phyloP scores from a whole-genome alignment of 768 basidiomycete genomes.

The Tremella yokohamensis region DNA sequence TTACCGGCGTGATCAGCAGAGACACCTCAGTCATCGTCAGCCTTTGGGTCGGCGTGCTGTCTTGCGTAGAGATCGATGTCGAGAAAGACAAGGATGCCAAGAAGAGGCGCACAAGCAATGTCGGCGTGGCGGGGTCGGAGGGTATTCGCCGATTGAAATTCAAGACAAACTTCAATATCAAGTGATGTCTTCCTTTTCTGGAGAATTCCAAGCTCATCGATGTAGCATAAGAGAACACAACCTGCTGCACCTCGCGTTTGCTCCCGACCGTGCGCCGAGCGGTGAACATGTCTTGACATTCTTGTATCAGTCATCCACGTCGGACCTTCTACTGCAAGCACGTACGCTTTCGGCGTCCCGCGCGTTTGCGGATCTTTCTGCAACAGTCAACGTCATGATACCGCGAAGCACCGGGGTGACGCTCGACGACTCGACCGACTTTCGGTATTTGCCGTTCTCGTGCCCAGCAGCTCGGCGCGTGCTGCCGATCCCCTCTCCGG shows the following conservation, averaged over 20 bases:
- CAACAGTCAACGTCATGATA: conserved; percentile 32
- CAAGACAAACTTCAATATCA: conserved; percentile 38
- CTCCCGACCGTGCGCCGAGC: conserved; percentile 18
- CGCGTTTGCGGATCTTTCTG: conserved; percentile 35
- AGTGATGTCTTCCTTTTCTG: conserved; percentile 20
- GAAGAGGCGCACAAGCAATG: conserved; percentile 19
- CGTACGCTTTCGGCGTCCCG: conserved; percentile 27
- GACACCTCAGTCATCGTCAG: conserved; percentile 41
- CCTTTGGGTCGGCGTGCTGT: conserved; percentile 47
- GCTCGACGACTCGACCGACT: conserved; percentile 18
- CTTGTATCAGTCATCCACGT: conserved; percentile 34
- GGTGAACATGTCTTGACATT: conserved; percentile 37
- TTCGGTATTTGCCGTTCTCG: conserved; percentile 37
- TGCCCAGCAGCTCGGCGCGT: conserved; percentile 44
- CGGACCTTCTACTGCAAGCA: conserved; percentile 32
- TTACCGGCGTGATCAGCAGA: conserved; percentile 34
- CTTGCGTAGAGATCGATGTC: conserved; percentile 40
- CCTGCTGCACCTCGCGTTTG: conserved; percentile 41
- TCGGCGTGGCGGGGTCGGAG: conserved; percentile 13
- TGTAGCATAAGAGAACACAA: conserved; percentile 48
- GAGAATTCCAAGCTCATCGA: neutral
- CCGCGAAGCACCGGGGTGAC: conserved; percentile 11
- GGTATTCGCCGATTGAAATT: conserved; percentile 18
- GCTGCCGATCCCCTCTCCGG: conserved; percentile 27
- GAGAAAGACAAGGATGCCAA: conserved; percentile 41